A percentile compares a stretch with the other conserved stretches of the same genome.
Evolutionary conservation across 441 rosid species (phyloP).

Genomic region (Codiaeum variegatum): DNA sequence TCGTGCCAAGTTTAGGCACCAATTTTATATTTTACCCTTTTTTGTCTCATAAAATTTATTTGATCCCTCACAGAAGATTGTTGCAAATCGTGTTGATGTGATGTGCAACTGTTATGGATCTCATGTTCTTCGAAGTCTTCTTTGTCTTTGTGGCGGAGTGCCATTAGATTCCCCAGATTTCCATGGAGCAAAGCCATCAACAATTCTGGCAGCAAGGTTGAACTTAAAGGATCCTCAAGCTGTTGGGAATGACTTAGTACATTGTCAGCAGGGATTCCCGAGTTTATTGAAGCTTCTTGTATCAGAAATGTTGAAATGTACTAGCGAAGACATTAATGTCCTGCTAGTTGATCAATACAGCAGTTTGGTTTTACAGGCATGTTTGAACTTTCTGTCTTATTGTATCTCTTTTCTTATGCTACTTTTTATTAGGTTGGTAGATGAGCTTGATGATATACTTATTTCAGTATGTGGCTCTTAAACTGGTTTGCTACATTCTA

Average conservation of each 20-base stretch:
- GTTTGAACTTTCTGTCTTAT: slow-evolving; percentile 20
- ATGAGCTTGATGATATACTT: background rate
- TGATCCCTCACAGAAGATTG: slow-evolving; percentile 51
- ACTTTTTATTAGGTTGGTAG: background rate
- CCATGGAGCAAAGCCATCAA: slow-evolving; percentile 64
- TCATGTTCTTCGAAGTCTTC: slow-evolving; percentile 85
- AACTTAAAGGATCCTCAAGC: slow-evolving; percentile 46
- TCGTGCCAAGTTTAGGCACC: too few relatives aligned
- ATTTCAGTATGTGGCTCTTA: background rate
- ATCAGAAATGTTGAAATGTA: slow-evolving; percentile 53
- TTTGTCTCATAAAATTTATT: background rate
- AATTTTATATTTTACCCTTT: too few relatives aligned
- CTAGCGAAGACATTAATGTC: slow-evolving; percentile 41
- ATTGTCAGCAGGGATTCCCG: slow-evolving; percentile 58
- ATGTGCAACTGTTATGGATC: slow-evolving; percentile 83
- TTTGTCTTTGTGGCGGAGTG: slow-evolving; percentile 78
- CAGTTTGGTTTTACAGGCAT: slow-evolving; percentile 88
- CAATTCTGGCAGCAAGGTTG: slow-evolving; percentile 58
- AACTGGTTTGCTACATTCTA: background rate
- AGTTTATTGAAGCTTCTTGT: slow-evolving; percentile 53
- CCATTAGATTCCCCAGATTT: slow-evolving; percentile 66
- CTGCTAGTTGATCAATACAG: slow-evolving; percentile 64
- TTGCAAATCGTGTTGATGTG: slow-evolving; percentile 51
- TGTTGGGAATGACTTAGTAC: slow-evolving; percentile 27
- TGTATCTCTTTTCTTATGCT: background rate